These are phyloP conservation scores for Epichloe sp. DNA, from an alignment of 2,329 filamentous ascomycete genomes.

Conservation along the genomic window DNA sequence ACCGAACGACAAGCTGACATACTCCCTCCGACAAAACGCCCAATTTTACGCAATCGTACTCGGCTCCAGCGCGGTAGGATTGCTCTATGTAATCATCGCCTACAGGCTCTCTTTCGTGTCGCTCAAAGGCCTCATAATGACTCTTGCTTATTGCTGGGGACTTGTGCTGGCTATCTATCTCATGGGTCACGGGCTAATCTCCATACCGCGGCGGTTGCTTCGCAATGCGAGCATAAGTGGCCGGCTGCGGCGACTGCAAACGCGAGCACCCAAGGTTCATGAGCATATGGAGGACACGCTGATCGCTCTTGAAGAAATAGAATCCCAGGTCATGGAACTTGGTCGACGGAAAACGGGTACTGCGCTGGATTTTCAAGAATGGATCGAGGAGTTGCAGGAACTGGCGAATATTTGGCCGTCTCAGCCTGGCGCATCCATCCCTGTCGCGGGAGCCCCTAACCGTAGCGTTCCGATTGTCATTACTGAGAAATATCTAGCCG, in stretches of 20 bases:
- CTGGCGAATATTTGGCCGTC: slow-evolving; percentile 56
- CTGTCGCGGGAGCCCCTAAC: slow-evolving; percentile 28
- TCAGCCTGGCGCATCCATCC: slow-evolving; percentile 28
- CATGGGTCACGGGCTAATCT: slow-evolving; percentile 93
- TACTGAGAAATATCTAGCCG: slow-evolving; percentile 84
- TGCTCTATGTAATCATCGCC: slow-evolving; percentile 72
- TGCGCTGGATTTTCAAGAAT: slow-evolving; percentile 66
- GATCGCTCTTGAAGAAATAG: slow-evolving; percentile 65
- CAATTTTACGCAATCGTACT: slow-evolving; percentile 78
- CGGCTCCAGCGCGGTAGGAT: slow-evolving; percentile 52
- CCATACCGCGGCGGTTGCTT: slow-evolving; percentile 71
- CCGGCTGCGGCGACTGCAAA: slow-evolving; percentile 62
- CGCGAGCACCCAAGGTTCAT: slow-evolving; percentile 65
- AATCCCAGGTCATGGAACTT: slow-evolving; percentile 67
- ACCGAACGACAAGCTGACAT: slow-evolving; percentile 63
- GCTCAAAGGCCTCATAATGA: slow-evolving; percentile 80
- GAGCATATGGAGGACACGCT: slow-evolving; percentile 81
- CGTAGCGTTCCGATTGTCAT: slow-evolving; percentile 63
- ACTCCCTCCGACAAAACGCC: slow-evolving; percentile 77
- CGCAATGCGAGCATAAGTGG: slow-evolving; percentile 66
- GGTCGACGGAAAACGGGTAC: slow-evolving; percentile 69
- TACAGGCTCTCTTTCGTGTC: slow-evolving; percentile 60
- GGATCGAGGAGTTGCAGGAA: slow-evolving; percentile 90
- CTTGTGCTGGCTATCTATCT: slow-evolving; percentile 85
- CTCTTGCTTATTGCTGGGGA: slow-evolving; percentile 88